phyloP scores from a whole-genome alignment of 1,284 basidiomycete species.

The Melampsora americana region DNA sequence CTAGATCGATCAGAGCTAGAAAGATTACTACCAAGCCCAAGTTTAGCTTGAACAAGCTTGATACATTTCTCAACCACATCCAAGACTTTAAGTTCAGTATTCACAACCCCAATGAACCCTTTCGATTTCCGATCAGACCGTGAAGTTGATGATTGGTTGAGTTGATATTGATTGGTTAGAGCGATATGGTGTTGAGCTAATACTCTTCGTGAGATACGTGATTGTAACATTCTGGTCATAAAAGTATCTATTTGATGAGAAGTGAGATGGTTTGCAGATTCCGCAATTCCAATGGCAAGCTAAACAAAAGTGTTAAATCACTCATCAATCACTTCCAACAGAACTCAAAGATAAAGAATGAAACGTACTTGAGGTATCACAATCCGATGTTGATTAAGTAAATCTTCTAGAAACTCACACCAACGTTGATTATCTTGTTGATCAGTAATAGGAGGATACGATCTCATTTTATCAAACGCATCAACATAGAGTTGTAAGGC shows the following conservation, averaged over 20 bases:
- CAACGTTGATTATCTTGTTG: constrained; percentile 74
- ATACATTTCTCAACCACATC: constrained; percentile 10
- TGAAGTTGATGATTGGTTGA: constrained; percentile 46
- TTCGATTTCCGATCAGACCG: constrained; percentile 55
- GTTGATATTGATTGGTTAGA: constrained; percentile 56
- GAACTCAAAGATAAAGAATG: background rate
- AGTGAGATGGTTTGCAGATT: constrained; percentile 67
- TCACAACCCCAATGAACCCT: constrained; percentile 22
- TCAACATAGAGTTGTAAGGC: constrained; percentile 67
- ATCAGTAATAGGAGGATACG: constrained; percentile 69
- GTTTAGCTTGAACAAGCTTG: constrained; percentile 10
- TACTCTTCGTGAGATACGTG: constrained; percentile 81
- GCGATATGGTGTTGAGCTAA: constrained; percentile 82
- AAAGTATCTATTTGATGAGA: constrained; percentile 78
- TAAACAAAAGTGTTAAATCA: constrained; percentile 41
- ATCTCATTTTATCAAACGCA: constrained; percentile 65
- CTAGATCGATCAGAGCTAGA: background rate
- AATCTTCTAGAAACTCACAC: constrained; percentile 65
- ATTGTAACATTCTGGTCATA: constrained; percentile 84
- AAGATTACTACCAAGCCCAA: background rate
- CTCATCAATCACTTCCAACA: constrained; percentile 46
- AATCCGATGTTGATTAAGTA: constrained; percentile 73
- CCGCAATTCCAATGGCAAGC: constrained; percentile 53
- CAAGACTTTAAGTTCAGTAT: constrained; percentile 25
- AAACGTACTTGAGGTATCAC: constrained; percentile 50